Evolutionary conservation across 1,284 basidiomycete genomes (phyloP).

Genomic region (Puccinia coronata): DNA sequence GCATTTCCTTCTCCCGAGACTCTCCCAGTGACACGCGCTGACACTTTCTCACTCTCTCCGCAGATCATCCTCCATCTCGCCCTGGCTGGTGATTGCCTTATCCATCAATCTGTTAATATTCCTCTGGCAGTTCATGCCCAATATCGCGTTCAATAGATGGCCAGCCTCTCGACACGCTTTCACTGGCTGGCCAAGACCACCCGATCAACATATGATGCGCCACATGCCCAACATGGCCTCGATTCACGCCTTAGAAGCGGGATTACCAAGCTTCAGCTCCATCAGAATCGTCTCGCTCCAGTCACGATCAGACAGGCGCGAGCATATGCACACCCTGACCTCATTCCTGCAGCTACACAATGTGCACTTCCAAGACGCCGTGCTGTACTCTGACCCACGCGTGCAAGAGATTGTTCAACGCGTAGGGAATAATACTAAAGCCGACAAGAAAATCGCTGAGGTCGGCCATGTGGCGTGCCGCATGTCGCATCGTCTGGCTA

Average conservation of each 20-base stretch:
- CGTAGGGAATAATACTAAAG: slow-evolving; percentile 46
- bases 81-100: no score
- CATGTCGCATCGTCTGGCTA: slow-evolving; percentile 30
- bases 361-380: slow-evolving; percentile 24
- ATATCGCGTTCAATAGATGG: no score
- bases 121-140: no score
- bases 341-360: background rate
- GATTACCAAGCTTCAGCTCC: slow-evolving; percentile 27
- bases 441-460: slow-evolving; percentile 43
- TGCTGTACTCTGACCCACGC: slow-evolving; percentile 36
- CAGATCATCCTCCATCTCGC: no score
- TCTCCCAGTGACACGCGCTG: no score
- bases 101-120: no score
- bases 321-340: slow-evolving; percentile 33
- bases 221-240: no score
- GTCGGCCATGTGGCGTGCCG: slow-evolving; percentile 44
- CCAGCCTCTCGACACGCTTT: no score
- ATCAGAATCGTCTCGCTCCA: slow-evolving; percentile 42
- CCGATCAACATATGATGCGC: background rate
- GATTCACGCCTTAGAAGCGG: no score
- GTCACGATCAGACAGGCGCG: slow-evolving; percentile 21
- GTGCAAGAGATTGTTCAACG: slow-evolving; percentile 35
- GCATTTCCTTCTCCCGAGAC: no score
- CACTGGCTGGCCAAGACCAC: no score
- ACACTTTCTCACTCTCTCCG: no score